A percentile compares a stretch with the other conserved stretches of the same genome.
Evolutionary conservation across 306 rosid species (phyloP).

Genomic region (Begonia fuchsioides): DNA sequence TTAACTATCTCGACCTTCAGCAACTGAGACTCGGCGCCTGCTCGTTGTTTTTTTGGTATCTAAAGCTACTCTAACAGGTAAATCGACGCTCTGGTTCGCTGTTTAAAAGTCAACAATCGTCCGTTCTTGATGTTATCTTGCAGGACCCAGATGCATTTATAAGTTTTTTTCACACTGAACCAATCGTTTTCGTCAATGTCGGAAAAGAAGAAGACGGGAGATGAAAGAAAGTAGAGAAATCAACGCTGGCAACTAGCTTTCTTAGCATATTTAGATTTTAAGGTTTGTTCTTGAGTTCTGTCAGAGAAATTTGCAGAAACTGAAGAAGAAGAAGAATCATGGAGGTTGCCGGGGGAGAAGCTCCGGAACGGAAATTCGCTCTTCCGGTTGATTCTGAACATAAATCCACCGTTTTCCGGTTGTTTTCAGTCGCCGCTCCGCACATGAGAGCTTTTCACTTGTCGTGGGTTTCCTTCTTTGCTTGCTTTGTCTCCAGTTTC

Average conservation of each 20-base stretch:
- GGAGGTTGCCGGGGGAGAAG: constrained; percentile 23
- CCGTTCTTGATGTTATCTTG: neutral
- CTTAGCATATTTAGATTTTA: too few species aligned
- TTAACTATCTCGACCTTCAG: constrained; percentile 3
- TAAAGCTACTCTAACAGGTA: constrained; percentile 8
- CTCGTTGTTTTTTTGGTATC: neutral
- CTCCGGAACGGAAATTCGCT: constrained; percentile 21
- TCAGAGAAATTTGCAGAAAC: too few species aligned
- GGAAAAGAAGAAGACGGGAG: neutral
- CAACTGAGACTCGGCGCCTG: constrained; percentile 11
- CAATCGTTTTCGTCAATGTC: neutral
- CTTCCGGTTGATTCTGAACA: constrained; percentile 73
- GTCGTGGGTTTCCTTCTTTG: constrained; percentile 71
- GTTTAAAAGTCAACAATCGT: neutral
- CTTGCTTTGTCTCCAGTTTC: constrained; percentile 68
- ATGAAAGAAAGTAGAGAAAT: too few species aligned
- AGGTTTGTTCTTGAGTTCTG: too few species aligned
- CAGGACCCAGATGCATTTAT: neutral
- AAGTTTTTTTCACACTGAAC: neutral
- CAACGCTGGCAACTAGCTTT: too few species aligned
- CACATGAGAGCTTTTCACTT: constrained; percentile 88
- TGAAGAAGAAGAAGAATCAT: constrained; percentile 7
- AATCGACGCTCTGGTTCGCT: constrained; percentile 17
- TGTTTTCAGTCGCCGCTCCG: constrained; percentile 50
- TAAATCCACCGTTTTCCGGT: constrained; percentile 55